phyloP scores from a whole-genome alignment of 192 early-diverging fungal genomes.

The Phycomyces nitens region DNA sequence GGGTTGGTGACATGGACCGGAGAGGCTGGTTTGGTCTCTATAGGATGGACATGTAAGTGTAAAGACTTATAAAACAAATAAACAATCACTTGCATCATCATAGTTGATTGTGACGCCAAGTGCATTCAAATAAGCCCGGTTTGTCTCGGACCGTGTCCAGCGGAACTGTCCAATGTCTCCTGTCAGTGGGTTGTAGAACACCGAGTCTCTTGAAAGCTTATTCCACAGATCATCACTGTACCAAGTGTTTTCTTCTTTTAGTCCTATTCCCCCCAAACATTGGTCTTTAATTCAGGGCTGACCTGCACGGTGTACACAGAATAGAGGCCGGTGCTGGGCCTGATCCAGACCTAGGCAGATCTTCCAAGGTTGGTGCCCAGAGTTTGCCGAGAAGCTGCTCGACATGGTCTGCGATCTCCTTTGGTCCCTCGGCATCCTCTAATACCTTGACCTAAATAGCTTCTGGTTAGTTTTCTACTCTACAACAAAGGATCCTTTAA shows the following conservation, averaged over 20 bases:
- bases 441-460: slow-evolving; percentile 5
- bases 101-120: slow-evolving; percentile 32
- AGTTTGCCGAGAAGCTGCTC: neutral
- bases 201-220: slow-evolving; percentile 34
- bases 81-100: slow-evolving; percentile 24
- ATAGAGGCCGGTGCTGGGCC: neutral
- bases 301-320: slow-evolving; percentile 26
- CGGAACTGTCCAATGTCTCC: slow-evolving; percentile 41
- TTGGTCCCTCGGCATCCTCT: neutral
- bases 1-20: too few species aligned
- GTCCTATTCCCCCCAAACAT: neutral
- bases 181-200: slow-evolving; percentile 40
- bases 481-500: too few species aligned
- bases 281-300: neutral
- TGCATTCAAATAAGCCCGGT: slow-evolving; percentile 30
- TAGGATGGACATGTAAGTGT: too few species aligned
- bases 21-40: too few species aligned
- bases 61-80: too few species aligned
- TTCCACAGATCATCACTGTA: slow-evolving; percentile 33
- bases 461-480: too few species aligned
- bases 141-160: slow-evolving; percentile 37
- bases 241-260: neutral
- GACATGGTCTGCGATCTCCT: neutral
- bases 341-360: neutral
- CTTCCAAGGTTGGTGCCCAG: neutral